Percentiles rank a stretch among this genome's conserved stretches.
Evolutionary conservation across 768 basidiomycete species (phyloP).

Genomic region (Mycena pura): DNA sequence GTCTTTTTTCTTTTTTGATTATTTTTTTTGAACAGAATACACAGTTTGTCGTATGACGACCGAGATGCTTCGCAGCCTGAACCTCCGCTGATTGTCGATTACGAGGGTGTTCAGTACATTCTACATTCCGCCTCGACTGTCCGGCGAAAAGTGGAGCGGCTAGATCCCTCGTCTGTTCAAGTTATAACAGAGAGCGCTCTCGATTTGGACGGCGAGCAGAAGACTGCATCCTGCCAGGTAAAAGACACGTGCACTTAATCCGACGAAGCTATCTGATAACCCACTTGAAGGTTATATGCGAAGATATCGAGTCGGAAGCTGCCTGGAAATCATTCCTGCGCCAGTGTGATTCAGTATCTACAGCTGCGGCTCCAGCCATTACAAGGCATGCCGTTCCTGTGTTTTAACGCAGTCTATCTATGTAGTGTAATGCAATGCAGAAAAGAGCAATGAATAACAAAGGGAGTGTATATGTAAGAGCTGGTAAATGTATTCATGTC

Average conservation of each 20-base stretch:
- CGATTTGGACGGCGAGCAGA: conserved; percentile 62
- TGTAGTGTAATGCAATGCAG: background rate
- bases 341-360: conserved; percentile 46
- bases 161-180: conserved; percentile 6
- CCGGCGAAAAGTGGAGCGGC: conserved; percentile 46
- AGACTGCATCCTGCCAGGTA: conserved; percentile 62
- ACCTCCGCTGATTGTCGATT: conserved; percentile 50
- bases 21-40: too few species aligned
- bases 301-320: conserved; percentile 41
- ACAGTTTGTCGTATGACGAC: conserved; percentile 44
- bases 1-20: background rate
- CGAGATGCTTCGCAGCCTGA: conserved; percentile 46
- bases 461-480: too few species aligned
- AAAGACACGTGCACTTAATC: background rate
- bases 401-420: background rate
- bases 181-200: conserved; percentile 54
- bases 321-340: conserved; percentile 51
- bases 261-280: background rate
- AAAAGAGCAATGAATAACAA: background rate
- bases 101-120: conserved; percentile 48
- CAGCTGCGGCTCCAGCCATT: conserved; percentile 8
- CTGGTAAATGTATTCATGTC: conserved; percentile 38
- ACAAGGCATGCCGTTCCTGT: background rate
- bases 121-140: conserved; percentile 56
- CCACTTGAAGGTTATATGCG: conserved; percentile 51